Conservation (phyloP, 78 protist genomes). For the Abeoforma whisleri region DNA sequence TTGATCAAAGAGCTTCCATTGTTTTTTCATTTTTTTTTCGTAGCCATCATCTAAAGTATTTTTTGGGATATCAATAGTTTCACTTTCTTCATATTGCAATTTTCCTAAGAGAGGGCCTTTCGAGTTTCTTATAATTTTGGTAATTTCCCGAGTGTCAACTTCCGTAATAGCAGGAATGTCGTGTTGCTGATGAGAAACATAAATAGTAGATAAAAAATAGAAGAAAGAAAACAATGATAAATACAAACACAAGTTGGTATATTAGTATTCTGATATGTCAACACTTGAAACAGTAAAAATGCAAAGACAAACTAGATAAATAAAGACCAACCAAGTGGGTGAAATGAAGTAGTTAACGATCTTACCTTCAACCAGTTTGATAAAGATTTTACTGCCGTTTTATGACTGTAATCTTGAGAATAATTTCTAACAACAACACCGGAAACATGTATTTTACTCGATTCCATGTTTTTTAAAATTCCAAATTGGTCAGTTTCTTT, state of each 20-base stretch:
- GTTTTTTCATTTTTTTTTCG: neutral
- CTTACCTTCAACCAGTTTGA: slow-evolving; percentile 77
- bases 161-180: slow-evolving; percentile 79
- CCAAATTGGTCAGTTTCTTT: slow-evolving; percentile 49
- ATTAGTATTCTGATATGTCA: too few relatives aligned
- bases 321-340: too few relatives aligned
- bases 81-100: neutral
- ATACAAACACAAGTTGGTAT: too few relatives aligned
- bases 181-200: too few relatives aligned
- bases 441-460: slow-evolving; percentile 59
- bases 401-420: slow-evolving; percentile 69
- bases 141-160: slow-evolving; percentile 88
- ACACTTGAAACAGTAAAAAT: too few relatives aligned
- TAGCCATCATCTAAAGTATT: neutral
- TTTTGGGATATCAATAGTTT: neutral
- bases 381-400: slow-evolving; percentile 56
- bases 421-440: slow-evolving; percentile 71
- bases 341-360: too few relatives aligned
- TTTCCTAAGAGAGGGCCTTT: neutral
- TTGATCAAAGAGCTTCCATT: too few relatives aligned
- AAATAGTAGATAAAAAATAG: too few relatives aligned
- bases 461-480: slow-evolving; percentile 69
- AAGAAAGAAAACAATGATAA: too few relatives aligned
- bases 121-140: slow-evolving; percentile 60
- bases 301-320: too few relatives aligned